These are phyloP conservation scores for Pontederia crassipes DNA, from an alignment of 176 grass and related monocot genomes.

Conservation along the genomic window DNA sequence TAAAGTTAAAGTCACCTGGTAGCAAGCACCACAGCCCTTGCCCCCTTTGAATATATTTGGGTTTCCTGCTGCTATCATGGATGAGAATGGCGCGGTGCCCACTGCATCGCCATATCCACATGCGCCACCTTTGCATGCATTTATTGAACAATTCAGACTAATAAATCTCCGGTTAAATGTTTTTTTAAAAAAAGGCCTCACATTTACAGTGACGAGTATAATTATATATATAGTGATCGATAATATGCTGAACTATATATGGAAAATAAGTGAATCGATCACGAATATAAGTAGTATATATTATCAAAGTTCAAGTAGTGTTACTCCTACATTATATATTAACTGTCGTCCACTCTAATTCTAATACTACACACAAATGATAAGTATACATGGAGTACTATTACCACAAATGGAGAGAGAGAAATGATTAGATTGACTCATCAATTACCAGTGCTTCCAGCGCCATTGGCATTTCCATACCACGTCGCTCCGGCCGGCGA, in stretches of 20 bases:
- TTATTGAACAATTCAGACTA: slow-evolving; percentile 12
- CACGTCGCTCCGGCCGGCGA: background rate
- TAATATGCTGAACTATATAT: no score
- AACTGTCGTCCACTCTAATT: no score
- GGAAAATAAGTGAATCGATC: no score
- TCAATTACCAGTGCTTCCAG: background rate
- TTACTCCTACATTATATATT: no score
- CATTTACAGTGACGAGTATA: no score
- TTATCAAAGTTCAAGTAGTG: no score
- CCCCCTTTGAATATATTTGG: background rate
- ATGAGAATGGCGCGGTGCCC: background rate
- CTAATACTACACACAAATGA: no score
- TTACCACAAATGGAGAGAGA: background rate
- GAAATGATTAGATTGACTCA: background rate
- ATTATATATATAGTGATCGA: no score
- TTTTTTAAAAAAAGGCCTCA: no score
- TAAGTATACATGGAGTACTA: background rate
- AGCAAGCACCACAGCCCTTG: slow-evolving; percentile 10
- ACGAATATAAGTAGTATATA: no score
- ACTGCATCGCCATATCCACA: background rate
- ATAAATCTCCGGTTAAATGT: background rate
- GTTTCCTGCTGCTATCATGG: background rate
- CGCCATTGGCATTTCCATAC: slow-evolving; percentile 21
- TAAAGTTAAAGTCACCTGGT: background rate
- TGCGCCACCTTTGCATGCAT: background rate